Evolutionary conservation across 768 basidiomycete species (phyloP).

Genomic region (Mycena metata): DNA sequence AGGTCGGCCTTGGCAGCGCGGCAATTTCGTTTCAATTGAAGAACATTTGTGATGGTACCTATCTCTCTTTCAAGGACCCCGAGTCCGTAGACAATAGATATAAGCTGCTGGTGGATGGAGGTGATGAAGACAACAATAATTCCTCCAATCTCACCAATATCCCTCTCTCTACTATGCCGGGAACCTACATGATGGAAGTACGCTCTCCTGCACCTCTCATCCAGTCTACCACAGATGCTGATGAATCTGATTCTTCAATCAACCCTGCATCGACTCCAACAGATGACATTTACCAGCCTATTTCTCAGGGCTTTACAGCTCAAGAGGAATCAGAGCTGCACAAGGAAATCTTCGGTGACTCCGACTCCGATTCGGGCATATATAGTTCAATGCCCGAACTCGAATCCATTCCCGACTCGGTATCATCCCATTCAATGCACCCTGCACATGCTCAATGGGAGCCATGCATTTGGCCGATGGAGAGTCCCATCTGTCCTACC

Average conservation of each 20-base stretch:
- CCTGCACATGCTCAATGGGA: background rate
- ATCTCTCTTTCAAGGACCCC: constrained; percentile 17
- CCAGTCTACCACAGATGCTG: background rate
- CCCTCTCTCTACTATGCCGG: background rate
- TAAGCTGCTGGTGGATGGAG: constrained; percentile 20
- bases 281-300: too few relatives aligned
- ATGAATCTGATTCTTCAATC: background rate
- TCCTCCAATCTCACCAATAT: too few relatives aligned
- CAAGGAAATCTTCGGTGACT: constrained; percentile 1
- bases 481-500: background rate
- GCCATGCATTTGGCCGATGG: too few relatives aligned
- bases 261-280: background rate
- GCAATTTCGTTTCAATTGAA: constrained; percentile 41
- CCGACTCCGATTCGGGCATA: background rate
- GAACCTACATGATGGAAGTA: constrained; percentile 8
- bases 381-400: background rate
- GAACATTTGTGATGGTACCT: constrained; percentile 38
- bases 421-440: background rate
- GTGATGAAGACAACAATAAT: too few relatives aligned
- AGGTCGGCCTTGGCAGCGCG: constrained; percentile 41
- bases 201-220: background rate
- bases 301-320: background rate
- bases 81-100: constrained; percentile 1
- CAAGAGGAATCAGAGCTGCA: background rate
- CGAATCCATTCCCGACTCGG: background rate